phyloP scores from a whole-genome alignment of 1,139 yeast species.

The Kurtzmaniella quercitrusa region DNA sequence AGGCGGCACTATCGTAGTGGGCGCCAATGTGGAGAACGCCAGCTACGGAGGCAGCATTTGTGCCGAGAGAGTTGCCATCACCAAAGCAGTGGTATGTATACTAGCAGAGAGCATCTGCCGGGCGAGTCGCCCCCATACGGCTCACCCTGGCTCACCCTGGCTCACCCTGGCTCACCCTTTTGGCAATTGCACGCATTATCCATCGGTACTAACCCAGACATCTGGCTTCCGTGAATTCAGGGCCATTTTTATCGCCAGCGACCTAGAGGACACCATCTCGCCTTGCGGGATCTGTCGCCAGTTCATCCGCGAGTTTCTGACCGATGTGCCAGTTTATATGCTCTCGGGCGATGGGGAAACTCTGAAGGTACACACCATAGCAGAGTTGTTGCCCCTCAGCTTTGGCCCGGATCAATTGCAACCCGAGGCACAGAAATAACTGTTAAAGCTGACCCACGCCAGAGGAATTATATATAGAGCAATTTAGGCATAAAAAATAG shows the following conservation, averaged over 20 bases:
- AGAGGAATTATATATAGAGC: too few species aligned
- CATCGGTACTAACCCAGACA: conserved; percentile 19
- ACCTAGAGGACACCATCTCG: conserved; percentile 54
- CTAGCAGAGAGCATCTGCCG: too few species aligned
- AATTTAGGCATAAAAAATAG: too few species aligned
- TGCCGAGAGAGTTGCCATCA: conserved; percentile 82
- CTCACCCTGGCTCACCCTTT: too few species aligned
- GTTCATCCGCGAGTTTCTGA: conserved; percentile 70
- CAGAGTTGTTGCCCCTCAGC: conserved; percentile 69
- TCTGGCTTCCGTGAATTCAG: conserved; percentile 43
- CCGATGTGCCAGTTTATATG: conserved; percentile 55
- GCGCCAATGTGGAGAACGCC: conserved; percentile 93
- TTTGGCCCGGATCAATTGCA: conserved; percentile 77
- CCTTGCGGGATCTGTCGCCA: conserved; percentile 98
- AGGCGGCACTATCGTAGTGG: conserved; percentile 48
- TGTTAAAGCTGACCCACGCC: too few species aligned
- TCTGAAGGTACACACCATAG: background rate
- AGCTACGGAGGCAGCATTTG: conserved; percentile 86
- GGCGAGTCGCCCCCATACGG: too few species aligned
- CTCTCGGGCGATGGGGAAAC: conserved; percentile 44
- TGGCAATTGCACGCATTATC: background rate
- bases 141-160: too few species aligned
- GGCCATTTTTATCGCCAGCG: conserved; percentile 73
- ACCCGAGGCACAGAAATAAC: background rate
- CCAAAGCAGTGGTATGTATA: conserved; percentile 51